These are phyloP conservation scores for Coemansia guatemalensis DNA, from an alignment of 192 early-diverging fungal species.

Conservation along the genomic window DNA sequence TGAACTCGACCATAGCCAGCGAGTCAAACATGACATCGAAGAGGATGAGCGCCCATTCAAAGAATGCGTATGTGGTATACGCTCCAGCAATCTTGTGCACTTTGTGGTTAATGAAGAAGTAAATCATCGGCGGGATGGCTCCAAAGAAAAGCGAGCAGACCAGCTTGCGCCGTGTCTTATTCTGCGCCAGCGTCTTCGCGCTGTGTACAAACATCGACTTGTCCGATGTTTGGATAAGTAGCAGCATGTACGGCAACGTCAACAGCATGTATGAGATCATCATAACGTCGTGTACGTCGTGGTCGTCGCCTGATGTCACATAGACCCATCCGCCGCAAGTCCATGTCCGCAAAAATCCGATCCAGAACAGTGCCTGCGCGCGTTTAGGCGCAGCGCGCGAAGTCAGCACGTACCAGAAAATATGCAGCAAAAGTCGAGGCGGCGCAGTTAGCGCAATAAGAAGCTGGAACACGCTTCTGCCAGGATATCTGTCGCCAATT, in stretches of 20 bases:
- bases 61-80: constrained; percentile 79
- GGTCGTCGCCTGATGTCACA: constrained; percentile 79
- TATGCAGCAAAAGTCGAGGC: constrained; percentile 47
- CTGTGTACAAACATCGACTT: constrained; percentile 46
- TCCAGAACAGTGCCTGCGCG: constrained; percentile 49
- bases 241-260: constrained; percentile 73
- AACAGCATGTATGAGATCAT: constrained; percentile 78
- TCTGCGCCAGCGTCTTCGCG: constrained; percentile 32
- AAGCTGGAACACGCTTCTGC: constrained; percentile 72
- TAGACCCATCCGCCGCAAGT: constrained; percentile 84
- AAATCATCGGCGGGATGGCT: constrained; percentile 70
- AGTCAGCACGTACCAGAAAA: constrained; percentile 52
- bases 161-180: constrained; percentile 54
- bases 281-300: constrained; percentile 74
- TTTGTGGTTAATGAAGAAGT: constrained; percentile 79
- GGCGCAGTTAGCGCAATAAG: constrained; percentile 73
- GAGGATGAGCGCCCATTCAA: constrained; percentile 81
- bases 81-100: constrained; percentile 72
- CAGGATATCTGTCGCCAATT: constrained; percentile 80
- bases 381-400: constrained; percentile 30
- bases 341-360: constrained; percentile 64
- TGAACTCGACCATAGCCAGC: constrained; percentile 69
- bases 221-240: constrained; percentile 57
- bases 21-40: constrained; percentile 77
- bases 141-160: constrained; percentile 65